Percentiles rank a stretch among this genome's conserved stretches.
These are phyloP conservation scores for Fusarium mexicanum DNA, from an alignment of 2,329 filamentous ascomycete species.

Conservation along the genomic window DNA sequence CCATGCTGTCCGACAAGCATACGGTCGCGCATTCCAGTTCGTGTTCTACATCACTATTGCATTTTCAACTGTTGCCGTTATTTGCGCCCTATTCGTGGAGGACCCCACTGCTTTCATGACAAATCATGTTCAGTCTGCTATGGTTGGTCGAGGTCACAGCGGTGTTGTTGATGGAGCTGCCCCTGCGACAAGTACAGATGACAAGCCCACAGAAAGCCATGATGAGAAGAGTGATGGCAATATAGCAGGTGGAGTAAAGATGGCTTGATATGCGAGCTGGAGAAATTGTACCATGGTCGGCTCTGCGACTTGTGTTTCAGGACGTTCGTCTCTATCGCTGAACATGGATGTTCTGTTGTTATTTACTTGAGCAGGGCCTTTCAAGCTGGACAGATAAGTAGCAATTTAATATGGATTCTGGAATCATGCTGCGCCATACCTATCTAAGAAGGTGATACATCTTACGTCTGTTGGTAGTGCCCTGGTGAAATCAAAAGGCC, in stretches of 20 bases:
- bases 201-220: background rate
- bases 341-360: background rate
- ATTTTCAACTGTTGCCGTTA: background rate
- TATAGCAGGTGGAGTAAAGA: background rate
- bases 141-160: background rate
- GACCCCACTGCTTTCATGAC: conserved; percentile 20
- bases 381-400: too few relatives aligned
- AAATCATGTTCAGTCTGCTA: conserved; percentile 14
- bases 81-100: conserved; percentile 7
- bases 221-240: background rate
- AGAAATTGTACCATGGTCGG: background rate
- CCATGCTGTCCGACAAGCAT: background rate
- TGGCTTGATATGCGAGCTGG: background rate
- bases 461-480: background rate
- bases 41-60: conserved; percentile 19
- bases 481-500: background rate
- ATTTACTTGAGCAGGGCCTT: too few relatives aligned
- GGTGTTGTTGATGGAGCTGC: background rate
- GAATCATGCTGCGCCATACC: background rate
- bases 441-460: background rate
- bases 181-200: background rate
- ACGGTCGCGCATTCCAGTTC: conserved; percentile 13
- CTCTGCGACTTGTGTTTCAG: background rate
- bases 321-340: background rate
- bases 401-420: background rate